Base-by-base conservation (phyloP, 257 asterid species). In the Agastache rugosa region DNA sequence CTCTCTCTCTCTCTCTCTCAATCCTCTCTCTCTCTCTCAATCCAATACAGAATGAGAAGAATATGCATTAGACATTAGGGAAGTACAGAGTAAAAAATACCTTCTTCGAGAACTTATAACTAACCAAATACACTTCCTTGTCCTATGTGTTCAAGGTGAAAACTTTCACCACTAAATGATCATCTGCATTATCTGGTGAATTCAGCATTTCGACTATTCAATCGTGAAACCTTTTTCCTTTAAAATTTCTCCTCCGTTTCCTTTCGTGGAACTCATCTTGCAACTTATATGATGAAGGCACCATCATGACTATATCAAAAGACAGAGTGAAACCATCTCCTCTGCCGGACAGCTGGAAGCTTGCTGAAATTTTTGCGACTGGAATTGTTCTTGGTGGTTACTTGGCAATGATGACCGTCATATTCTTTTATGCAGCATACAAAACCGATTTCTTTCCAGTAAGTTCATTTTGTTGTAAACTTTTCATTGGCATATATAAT, bases 321-420 rank as follows among this genome's bases (percentile, higher is more conserved):
- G 97, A 91, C 76, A 84, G 97, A 82, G 97, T 91, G 74, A 91
- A 87, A 61, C 97, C 97, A 59, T 91, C 97, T 74, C 97, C 97
- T 60, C 84, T 87, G 23, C 97, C 97, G 0, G 97, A 91, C 80
- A 91, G 97, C 85, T 91, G 97, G 97, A 91, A 91, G 83, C 89
- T 91, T 27, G 87, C 86, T 72, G 97, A 91, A 76, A 91, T 91
- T 37, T 91, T 91, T 62, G 82, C 96, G 20, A 88, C 97, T 71
- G 97, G 97, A 75, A 31, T 91, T 74, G 75, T 91, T 82, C 97
- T 91, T 70, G 97, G 97, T 34, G 81, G 90, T 75, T 91, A 91
- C 82, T 82, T 91, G 83, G 97, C 97, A 20, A 56, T 91, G 93
- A 91, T 91, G 96, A 91, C 97, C 1, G 97, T 91, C 77, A 91